Percentiles rank a stretch among this genome's conserved stretches.
Conservation (phyloP, 1,284 basidiomycete genomes). For the Neonothopanus nambi region DNA sequence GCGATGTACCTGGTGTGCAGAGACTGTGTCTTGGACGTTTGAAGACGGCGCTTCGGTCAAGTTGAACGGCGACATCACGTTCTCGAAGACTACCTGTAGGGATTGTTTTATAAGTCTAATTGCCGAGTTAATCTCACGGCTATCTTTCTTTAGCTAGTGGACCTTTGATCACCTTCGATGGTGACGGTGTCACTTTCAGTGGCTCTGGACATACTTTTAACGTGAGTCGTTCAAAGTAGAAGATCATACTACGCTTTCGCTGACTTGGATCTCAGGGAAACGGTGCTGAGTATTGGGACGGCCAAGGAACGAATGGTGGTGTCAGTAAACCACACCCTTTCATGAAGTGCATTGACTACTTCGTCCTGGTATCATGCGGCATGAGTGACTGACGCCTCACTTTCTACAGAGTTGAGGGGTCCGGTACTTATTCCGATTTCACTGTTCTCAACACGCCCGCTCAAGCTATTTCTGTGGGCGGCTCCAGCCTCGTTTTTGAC, state of each 20-base stretch:
- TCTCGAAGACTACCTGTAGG: too few relatives aligned
- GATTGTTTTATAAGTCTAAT: too few relatives aligned
- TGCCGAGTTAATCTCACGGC: too few relatives aligned
- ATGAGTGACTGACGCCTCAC: constrained; percentile 4
- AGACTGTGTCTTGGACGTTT: not conserved
- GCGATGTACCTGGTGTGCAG: not conserved
- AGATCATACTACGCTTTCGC: constrained; percentile 4
- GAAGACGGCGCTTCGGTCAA: too few relatives aligned
- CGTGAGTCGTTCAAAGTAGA: constrained; percentile 27
- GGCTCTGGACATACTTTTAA: constrained; percentile 50
- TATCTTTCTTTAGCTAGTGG: not conserved
- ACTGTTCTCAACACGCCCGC: constrained; percentile 35
- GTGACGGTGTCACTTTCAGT: constrained; percentile 42
- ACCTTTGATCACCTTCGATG: constrained; percentile 8
- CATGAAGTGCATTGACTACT: constrained; percentile 41
- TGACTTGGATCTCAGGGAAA: not conserved
- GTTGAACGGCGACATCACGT: too few relatives aligned
- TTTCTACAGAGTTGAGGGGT: constrained; percentile 48
- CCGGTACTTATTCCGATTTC: constrained; percentile 41
- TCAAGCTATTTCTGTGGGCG: constrained; percentile 27
- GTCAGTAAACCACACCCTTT: constrained; percentile 46
- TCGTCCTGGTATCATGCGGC: not conserved
- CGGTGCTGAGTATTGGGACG: constrained; percentile 34
- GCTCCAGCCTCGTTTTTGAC: constrained; percentile 22
- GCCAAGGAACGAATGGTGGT: constrained; percentile 38